Base-by-base conservation (phyloP, 73 alveolate genomes). In the Symbiodinium natans region DNA sequence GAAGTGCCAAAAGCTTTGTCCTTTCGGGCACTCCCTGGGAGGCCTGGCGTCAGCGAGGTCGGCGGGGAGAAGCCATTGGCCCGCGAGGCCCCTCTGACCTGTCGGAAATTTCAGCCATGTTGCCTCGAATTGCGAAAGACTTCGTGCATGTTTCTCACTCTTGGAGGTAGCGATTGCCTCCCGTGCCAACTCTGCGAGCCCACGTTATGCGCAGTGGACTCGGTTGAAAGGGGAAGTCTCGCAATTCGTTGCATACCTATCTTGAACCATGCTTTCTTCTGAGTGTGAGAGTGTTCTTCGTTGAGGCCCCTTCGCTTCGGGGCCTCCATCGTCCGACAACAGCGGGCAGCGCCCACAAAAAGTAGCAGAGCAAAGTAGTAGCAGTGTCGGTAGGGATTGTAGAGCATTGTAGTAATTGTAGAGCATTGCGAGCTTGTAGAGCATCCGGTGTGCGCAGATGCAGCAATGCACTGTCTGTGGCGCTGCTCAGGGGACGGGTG, bases 281-380 rank as follows among this genome's bases (percentile, higher is more conserved):
- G n/a, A n/a, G n/a, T n/a, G n/a, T n/a, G n/a, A n/a, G n/a, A n/a
- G n/a, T n/a, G n/a, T n/a, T n/a, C n/a, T n/a, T n/a, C n/a, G n/a
- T n/a, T n/a, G 19, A 63, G 80, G 80, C 80, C 80, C 31, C 13
- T 63, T 63, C 80, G 80, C 80, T 63, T 27, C 80, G 80, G 80
- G 15, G 80, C 80, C 38, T 63, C 80, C 38, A 63, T 63, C 80
- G 80, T 63, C 3, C 80, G 80, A 36, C 80, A 63, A 36, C 80
- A 63, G 80, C 80, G 80, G 80, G 80, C 80, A 63, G 80, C 29
- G 80, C 80, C 29, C 27, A n/a, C n/a, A n/a, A 13, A 46, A 46
- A 46, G 59, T 9, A 9, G 59, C 6, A 9, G 59, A 13, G 59
- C 59, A 6, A 46, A 46, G 59, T 46, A 13, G 59, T 46, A 6